phyloP scores from a whole-genome alignment of 2,329 filamentous ascomycete genomes.

The Coleophoma cylindrospora region DNA sequence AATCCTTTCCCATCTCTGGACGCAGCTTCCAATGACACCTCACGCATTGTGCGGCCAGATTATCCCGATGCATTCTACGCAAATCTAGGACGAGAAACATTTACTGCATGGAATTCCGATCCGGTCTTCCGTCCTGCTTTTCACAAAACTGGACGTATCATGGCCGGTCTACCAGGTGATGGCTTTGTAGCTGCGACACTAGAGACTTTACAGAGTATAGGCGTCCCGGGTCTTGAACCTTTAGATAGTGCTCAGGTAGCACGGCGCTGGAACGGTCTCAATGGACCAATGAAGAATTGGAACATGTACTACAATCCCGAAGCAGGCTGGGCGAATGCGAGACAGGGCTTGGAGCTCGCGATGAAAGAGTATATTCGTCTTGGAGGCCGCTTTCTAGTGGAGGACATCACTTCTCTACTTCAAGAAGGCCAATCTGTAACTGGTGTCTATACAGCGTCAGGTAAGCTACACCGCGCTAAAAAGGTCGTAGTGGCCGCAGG shows the following conservation, averaged over 20 bases:
- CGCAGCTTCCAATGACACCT: constrained; percentile 41
- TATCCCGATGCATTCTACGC: not conserved
- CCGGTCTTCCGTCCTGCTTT: constrained; percentile 17
- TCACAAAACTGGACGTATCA: constrained; percentile 27
- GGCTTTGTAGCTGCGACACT: not conserved
- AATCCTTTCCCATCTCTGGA: constrained; percentile 46
- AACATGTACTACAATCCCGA: too few relatives aligned
- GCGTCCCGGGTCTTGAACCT: not conserved
- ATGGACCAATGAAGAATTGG: too few relatives aligned
- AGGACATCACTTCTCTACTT: not conserved
- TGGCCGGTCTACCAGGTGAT: not conserved
- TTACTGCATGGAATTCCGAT: not conserved
- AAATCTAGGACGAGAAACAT: not conserved
- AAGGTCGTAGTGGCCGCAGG: constrained; percentile 1
- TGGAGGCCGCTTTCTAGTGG: not conserved
- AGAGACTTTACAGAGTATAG: not conserved
- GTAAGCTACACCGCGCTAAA: not conserved
- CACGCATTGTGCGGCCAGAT: not conserved
- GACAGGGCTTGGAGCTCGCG: too few relatives aligned
- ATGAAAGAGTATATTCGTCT: too few relatives aligned
- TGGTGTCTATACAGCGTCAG: not conserved
- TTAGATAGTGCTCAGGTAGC: not conserved
- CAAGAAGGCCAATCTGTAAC: not conserved
- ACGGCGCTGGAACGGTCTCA: not conserved
- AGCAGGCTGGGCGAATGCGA: too few relatives aligned